phyloP scores from a whole-genome alignment of 305 asterid genomes.

The Fraxinus floribunda region DNA sequence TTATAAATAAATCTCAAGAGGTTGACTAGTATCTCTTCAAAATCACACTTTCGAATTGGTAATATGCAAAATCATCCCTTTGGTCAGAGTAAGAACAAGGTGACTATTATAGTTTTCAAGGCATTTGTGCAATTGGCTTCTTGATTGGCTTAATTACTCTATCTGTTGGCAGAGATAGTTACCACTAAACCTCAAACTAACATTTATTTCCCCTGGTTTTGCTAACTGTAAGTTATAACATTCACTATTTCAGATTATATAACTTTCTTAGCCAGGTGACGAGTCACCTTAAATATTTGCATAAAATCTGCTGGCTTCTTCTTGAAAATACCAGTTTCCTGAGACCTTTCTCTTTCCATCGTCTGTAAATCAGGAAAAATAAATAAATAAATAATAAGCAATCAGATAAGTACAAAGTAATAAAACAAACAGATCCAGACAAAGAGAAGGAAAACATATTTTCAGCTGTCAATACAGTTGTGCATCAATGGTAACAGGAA shows the following conservation, averaged over 20 bases:
- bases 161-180: slow-evolving; percentile 12
- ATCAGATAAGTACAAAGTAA: slow-evolving; percentile 2
- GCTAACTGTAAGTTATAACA: slow-evolving; percentile 5
- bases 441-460: slow-evolving; percentile 7
- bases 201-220: neutral
- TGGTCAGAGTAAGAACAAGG: slow-evolving; percentile 14
- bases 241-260: slow-evolving; percentile 4
- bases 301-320: slow-evolving; percentile 85
- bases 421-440: neutral
- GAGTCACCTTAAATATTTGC: slow-evolving; percentile 90
- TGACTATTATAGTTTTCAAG: neutral
- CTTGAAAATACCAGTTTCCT: slow-evolving; percentile 82
- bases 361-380: slow-evolving; percentile 37
- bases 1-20: neutral
- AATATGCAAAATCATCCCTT: slow-evolving; percentile 11
- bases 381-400: neutral
- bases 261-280: slow-evolving; percentile 2
- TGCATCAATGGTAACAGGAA: neutral
- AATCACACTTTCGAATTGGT: slow-evolving; percentile 17
- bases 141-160: neutral
- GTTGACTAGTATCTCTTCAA: slow-evolving; percentile 1
- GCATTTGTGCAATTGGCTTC: too few relatives aligned
- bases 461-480: neutral
- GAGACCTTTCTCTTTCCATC: slow-evolving; percentile 94
- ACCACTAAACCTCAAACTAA: slow-evolving; percentile 23